Percentiles rank a stretch among this genome's conserved stretches.
phyloP scores from a whole-genome alignment of 768 basidiomycete genomes.

The Naganishia vaughanmartiniae region DNA sequence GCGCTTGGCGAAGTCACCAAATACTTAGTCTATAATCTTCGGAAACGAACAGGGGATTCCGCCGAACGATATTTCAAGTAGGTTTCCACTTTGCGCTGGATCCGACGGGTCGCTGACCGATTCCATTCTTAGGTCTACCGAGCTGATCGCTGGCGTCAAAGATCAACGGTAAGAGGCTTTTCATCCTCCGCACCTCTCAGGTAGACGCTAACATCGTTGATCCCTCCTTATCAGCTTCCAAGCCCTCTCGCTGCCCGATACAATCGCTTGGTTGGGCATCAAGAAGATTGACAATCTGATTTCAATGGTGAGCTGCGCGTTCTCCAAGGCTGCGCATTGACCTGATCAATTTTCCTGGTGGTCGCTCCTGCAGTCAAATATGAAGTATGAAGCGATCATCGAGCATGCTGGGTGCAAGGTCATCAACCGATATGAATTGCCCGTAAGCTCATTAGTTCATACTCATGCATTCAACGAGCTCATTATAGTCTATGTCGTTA shows the following conservation, averaged over 20 bases:
- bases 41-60: conserved; percentile 88
- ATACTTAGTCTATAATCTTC: conserved; percentile 92
- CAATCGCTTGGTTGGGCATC: conserved; percentile 91
- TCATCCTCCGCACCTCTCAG: conserved; percentile 21
- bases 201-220: background rate
- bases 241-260: conserved; percentile 85
- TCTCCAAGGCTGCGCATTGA: conserved; percentile 54
- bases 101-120: background rate
- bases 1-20: conserved; percentile 50
- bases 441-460: conserved; percentile 51
- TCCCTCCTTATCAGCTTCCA: conserved; percentile 64
- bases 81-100: background rate
- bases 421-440: conserved; percentile 76
- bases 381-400: conserved; percentile 94
- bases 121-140: conserved; percentile 60
- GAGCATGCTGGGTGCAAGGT: conserved; percentile 76
- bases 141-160: conserved; percentile 82
- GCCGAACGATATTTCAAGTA: conserved; percentile 87
- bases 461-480: background rate
- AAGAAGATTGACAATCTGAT: conserved; percentile 85
- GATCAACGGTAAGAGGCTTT: conserved; percentile 35
- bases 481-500: conserved; percentile 42
- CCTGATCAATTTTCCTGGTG: conserved; percentile 68
- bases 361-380: conserved; percentile 43
- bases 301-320: conserved; percentile 38